Conservation (phyloP, 495 filamentous ascomycete species). For the Alectoria sarmentosa region DNA sequence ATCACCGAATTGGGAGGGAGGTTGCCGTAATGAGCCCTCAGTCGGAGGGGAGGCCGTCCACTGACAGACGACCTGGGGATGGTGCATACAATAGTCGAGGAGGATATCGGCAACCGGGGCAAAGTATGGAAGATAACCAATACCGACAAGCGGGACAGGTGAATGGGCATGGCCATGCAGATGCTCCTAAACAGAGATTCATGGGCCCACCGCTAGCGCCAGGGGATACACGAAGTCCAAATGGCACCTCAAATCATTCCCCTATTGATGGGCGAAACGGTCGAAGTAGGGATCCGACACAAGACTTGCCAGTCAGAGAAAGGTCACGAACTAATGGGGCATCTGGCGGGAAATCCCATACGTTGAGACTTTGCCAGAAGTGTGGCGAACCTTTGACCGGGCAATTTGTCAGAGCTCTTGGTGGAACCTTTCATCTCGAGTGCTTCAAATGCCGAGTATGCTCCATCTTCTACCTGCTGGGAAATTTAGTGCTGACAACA, state of each 20-base stretch:
- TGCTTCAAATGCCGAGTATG: constrained; percentile 96
- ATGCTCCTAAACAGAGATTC: constrained; percentile 18
- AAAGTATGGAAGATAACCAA: constrained; percentile 15
- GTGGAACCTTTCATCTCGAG: constrained; percentile 90
- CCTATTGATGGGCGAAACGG: constrained; percentile 20
- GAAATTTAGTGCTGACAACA: constrained; percentile 9
- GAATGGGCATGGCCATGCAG: constrained; percentile 22
- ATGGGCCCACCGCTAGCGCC: constrained; percentile 15
- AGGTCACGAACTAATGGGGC: constrained; percentile 41
- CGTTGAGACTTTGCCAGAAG: constrained; percentile 69
- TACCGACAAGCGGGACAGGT: constrained; percentile 16
- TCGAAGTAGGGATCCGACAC: constrained; percentile 17
- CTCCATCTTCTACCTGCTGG: constrained; percentile 16
- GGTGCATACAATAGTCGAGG: constrained; percentile 17
- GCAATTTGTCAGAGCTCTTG: constrained; percentile 90
- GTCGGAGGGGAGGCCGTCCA: constrained; percentile 25
- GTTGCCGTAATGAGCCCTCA: constrained; percentile 24
- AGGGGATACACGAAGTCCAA: constrained; percentile 19
- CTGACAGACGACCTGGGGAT: constrained; percentile 23
- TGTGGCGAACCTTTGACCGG: constrained; percentile 80
- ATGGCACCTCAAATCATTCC: constrained; percentile 21
- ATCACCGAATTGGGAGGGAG: constrained; percentile 8
- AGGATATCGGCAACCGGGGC: constrained; percentile 18
- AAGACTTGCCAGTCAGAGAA: constrained; percentile 25
- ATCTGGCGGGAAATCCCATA: constrained; percentile 37